phyloP scores from a whole-genome alignment of 2,329 filamentous ascomycete genomes.

The Colletotrichum viniferum region DNA sequence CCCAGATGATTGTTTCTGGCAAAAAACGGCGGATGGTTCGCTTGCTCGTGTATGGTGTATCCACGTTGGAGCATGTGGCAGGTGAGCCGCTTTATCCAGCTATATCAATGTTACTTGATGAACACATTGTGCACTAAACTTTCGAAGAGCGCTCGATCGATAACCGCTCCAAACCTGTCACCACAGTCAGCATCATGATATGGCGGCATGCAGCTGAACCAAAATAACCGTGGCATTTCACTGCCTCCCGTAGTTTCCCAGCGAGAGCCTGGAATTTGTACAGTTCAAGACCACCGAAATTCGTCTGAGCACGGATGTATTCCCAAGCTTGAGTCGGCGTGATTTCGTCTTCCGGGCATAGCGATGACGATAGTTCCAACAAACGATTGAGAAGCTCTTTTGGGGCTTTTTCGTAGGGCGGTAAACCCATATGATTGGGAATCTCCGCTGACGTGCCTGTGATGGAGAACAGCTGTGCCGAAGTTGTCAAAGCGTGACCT shows the following conservation, averaged over 20 bases:
- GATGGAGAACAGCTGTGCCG: constrained; percentile 23
- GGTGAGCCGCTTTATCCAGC: background rate
- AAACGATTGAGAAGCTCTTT: constrained; percentile 26
- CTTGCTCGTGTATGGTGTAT: background rate
- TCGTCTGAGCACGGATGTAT: constrained; percentile 33
- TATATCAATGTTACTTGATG: background rate
- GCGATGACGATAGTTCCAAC: constrained; percentile 25
- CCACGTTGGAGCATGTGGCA: background rate
- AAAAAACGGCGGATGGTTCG: background rate
- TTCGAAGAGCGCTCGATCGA: background rate
- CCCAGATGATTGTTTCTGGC: background rate
- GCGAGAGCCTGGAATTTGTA: constrained; percentile 30
- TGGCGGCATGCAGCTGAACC: background rate
- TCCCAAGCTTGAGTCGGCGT: constrained; percentile 45
- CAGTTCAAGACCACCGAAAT: constrained; percentile 33
- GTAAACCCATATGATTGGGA: background rate
- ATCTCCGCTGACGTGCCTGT: background rate
- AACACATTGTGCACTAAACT: background rate
- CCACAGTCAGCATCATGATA: background rate
- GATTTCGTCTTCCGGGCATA: constrained; percentile 36
- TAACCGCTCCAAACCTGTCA: constrained; percentile 9
- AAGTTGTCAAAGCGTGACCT: constrained; percentile 31
- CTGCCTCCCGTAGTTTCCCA: constrained; percentile 29
- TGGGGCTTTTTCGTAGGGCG: constrained; percentile 20
- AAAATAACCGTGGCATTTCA: constrained; percentile 40